Base-by-base conservation (phyloP, 768 basidiomycete species). In the Amanita phalloides region DNA sequence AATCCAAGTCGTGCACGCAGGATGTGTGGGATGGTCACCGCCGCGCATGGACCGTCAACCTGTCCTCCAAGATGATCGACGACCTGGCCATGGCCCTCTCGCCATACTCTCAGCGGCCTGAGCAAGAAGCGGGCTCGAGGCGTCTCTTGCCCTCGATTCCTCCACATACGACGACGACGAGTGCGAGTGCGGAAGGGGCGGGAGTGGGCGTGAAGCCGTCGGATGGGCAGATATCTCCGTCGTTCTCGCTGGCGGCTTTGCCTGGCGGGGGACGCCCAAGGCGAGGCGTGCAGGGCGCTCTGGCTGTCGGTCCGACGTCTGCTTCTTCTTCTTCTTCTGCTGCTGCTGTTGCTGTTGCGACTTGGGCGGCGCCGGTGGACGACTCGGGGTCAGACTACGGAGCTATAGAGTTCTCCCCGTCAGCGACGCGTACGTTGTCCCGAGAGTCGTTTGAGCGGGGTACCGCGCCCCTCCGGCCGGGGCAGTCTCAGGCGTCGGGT, bases 1-100 rank as follows among this genome's bases (percentile, higher is more conserved):
- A 64, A 47, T 57, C 61, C 1, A 62, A 56, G 17, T 56, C 51
- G 0, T 59, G 57, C 41, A 65, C 64, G 2, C 64, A 65, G 53
- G 64, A 65, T 33, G 60, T 64, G 3, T 65, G 64, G 64, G 64
- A 65, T 53, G 54, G 51, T 8, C 61, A 65, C 47, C 62, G 61
- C 45, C 46, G 45, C 10, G 20, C 42, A 3, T 65, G 64, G 64
- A 55, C 54, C n/a, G 53, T 45, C 39, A 58, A 55, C 11, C 45
- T 54, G 14, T 63, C 62, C 1, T 50, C 62, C 8, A 60, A 54
- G 33, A 41, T 54, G 11, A 53, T 63, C 8, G 57, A 62, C n/a
- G 61, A 61, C 25, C 55, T 63, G 23, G 59, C 60, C 1, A 49
- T 54, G 17, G 46, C 54, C 2, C 63, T 65, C 53, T 60, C 64